phyloP scores from a whole-genome alignment of 768 basidiomycete genomes.

The Suillus paluster region DNA sequence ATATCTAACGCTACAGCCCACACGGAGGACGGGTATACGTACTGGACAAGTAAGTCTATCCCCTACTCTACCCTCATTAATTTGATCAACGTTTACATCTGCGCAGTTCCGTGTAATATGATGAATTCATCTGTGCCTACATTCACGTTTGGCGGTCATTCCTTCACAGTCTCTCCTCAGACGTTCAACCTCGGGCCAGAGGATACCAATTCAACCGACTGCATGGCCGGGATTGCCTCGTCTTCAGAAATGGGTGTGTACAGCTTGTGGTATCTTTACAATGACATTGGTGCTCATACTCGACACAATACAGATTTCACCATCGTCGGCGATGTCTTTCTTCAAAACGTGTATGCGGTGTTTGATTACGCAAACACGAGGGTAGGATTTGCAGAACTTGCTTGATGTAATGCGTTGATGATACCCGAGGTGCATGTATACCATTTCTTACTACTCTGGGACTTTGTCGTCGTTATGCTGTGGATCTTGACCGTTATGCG shows the following conservation, averaged over 20 bases:
- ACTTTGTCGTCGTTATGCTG: no score
- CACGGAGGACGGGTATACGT: conserved; percentile 13
- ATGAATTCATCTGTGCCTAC: conserved; percentile 24
- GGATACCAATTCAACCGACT: conserved; percentile 23
- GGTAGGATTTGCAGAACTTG: conserved; percentile 43
- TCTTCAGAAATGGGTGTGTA: conserved; percentile 14
- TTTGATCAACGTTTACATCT: neutral
- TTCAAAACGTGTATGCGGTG: conserved; percentile 26
- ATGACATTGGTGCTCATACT: conserved; percentile 1
- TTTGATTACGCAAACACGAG: conserved; percentile 31
- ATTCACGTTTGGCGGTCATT: conserved; percentile 39
- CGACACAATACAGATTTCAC: conserved; percentile 14
- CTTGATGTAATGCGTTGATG: neutral
- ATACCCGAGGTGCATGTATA: neutral
- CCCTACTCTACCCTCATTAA: neutral
- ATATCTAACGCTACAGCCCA: conserved; percentile 28
- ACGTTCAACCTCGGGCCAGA: conserved; percentile 45
- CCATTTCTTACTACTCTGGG: neutral
- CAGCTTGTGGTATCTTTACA: neutral
- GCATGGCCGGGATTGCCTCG: conserved; percentile 35
- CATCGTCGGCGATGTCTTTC: conserved; percentile 34
- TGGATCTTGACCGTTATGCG: neutral
- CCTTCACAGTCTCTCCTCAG: conserved; percentile 35
- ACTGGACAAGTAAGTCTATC: conserved; percentile 35
- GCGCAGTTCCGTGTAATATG: conserved; percentile 20